Conservation (phyloP, 1,284 basidiomycete genomes). For the Trametes versicolor region DNA sequence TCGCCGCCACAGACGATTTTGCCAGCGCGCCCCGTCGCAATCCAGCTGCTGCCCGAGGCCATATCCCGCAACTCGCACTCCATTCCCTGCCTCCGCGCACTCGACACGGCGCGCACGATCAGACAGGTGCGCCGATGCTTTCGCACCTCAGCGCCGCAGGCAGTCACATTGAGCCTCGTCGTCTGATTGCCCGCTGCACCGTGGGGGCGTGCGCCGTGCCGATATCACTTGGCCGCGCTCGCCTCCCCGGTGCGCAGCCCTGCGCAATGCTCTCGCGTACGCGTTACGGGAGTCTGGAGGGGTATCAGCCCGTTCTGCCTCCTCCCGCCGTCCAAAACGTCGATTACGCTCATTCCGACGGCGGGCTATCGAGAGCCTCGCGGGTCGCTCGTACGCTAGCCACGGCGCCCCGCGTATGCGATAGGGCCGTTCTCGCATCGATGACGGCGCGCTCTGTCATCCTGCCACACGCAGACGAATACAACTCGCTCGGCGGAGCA, state of each 20-base stretch:
- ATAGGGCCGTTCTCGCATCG: neutral
- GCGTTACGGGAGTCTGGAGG: too few species aligned
- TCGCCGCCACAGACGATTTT: neutral
- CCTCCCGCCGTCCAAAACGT: too few species aligned
- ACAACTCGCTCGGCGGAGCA: neutral
- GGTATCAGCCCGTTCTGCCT: too few species aligned
- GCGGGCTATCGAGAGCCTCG: too few species aligned
- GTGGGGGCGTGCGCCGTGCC: neutral
- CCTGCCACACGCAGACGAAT: neutral
- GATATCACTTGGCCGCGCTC: too few species aligned
- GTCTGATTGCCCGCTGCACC: conserved; percentile 12
- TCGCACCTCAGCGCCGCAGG: conserved; percentile 24
- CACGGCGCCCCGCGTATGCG: neutral
- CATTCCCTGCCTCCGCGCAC: neutral
- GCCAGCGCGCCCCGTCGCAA: neutral
- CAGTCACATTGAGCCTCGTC: conserved; percentile 12
- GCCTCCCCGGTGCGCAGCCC: too few species aligned
- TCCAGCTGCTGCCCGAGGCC: neutral
- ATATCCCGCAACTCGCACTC: neutral
- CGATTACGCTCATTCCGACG: too few species aligned
- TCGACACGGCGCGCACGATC: conserved; percentile 13
- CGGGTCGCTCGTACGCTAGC: too few species aligned
- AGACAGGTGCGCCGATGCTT: conserved; percentile 22
- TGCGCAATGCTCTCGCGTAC: too few species aligned
- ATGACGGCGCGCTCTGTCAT: neutral